Conservation (phyloP, 805 yeast genomes). For the Torulaspora gathmanii region DNA sequence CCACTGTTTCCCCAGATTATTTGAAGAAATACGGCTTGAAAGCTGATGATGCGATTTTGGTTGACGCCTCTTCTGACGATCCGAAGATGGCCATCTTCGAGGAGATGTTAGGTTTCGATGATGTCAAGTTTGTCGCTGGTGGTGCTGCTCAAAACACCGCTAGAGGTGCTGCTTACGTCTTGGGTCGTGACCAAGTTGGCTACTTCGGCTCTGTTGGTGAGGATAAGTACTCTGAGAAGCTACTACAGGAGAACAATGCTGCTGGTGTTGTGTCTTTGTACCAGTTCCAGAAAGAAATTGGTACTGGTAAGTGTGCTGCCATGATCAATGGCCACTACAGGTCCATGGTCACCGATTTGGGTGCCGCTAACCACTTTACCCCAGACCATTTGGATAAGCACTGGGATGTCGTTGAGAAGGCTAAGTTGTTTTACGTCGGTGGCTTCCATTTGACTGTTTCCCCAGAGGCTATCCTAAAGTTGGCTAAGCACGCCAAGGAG, state of each 20-base stretch:
- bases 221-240: constrained; percentile 78
- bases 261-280: constrained; percentile 88
- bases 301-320: constrained; percentile 98
- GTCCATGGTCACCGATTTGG: constrained; percentile 91
- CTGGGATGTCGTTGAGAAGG: constrained; percentile 81
- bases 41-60: constrained; percentile 88
- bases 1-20: constrained; percentile 61
- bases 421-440: constrained; percentile 84
- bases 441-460: constrained; percentile 99
- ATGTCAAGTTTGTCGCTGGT: constrained; percentile 81
- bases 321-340: constrained; percentile 82
- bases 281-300: constrained; percentile 67
- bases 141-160: constrained; percentile 99
- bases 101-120: constrained; percentile 61
- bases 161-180: constrained; percentile 92
- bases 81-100: constrained; percentile 81
- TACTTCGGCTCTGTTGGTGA: constrained; percentile 97
- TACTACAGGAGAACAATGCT: constrained; percentile 72
- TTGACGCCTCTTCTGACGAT: constrained; percentile 52
- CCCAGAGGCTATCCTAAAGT: constrained; percentile 83
- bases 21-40: constrained; percentile 78
- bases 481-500: constrained; percentile 90
- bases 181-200: constrained; percentile 76
- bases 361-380: constrained; percentile 96
- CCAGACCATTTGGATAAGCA: constrained; percentile 80